These are phyloP conservation scores for Ceratobasidium sp. DNA, from an alignment of 1,284 basidiomycete species.

Conservation along the genomic window DNA sequence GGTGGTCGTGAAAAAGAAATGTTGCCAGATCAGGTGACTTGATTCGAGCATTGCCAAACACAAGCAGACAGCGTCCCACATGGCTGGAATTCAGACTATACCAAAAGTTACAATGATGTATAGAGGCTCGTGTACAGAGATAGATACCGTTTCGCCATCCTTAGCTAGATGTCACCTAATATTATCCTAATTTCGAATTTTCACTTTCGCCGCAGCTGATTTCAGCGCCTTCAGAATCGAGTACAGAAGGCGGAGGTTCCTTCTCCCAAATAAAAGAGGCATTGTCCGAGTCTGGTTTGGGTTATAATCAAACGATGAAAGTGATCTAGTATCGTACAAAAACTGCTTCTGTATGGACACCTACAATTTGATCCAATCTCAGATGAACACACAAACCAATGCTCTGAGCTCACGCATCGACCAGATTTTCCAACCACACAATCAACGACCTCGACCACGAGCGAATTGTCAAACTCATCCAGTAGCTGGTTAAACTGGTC, in stretches of 20 bases:
- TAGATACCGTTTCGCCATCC: too few species aligned
- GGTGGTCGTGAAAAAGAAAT: not conserved
- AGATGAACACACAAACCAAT: not conserved
- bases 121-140: too few species aligned
- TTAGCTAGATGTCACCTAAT: not conserved
- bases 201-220: not conserved
- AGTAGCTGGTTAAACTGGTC: not conserved
- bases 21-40: not conserved
- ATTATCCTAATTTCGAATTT: not conserved
- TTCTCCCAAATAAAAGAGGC: not conserved
- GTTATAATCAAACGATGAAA: too few species aligned
- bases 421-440: not conserved
- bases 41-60: not conserved
- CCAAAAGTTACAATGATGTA: too few species aligned
- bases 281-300: not conserved
- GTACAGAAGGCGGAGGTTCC: not conserved
- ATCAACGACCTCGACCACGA: not conserved
- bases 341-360: too few species aligned
- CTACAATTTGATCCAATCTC: slow-evolving; percentile 1
- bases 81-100: not conserved
- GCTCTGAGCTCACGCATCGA: not conserved
- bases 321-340: too few species aligned
- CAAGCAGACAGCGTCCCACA: not conserved
- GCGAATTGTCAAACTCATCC: not conserved
- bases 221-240: slow-evolving; percentile 1